A percentile compares a stretch with the other conserved stretches of the same genome.
phyloP scores from a whole-genome alignment of 2,329 filamentous ascomycete genomes.

The Colletotrichum scovillei region DNA sequence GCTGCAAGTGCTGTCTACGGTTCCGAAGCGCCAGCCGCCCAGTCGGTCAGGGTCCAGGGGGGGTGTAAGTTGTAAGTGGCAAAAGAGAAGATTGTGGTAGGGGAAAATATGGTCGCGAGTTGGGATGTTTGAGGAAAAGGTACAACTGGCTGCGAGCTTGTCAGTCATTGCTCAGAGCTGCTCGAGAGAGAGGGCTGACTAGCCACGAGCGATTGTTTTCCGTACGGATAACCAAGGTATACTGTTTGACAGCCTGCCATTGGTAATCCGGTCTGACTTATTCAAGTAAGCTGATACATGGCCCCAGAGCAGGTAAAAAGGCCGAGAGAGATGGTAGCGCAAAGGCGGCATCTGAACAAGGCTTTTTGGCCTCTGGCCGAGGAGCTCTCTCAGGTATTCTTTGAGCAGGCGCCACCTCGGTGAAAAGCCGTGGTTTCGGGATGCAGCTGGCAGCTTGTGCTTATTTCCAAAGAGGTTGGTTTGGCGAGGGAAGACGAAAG shows the following conservation, averaged over 20 bases:
- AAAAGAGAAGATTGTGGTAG: neutral
- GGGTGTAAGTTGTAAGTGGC: slow-evolving; percentile 2
- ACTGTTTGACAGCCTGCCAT: neutral
- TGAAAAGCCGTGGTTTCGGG: slow-evolving; percentile 33
- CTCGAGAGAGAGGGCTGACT: neutral
- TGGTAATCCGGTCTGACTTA: neutral
- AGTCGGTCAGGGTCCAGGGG: slow-evolving; percentile 22
- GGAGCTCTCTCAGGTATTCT: neutral
- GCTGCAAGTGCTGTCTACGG: slow-evolving; percentile 28
- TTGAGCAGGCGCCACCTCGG: slow-evolving; percentile 21
- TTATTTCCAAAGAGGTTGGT: slow-evolving; percentile 25
- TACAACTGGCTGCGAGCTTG: slow-evolving; percentile 6
- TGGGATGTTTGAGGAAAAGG: neutral
- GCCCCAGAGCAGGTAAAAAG: neutral
- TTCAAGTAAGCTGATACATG: slow-evolving; percentile 9
- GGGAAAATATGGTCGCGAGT: neutral
- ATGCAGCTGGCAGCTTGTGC: slow-evolving; percentile 11
- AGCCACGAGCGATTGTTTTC: neutral
- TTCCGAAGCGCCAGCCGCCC: neutral
- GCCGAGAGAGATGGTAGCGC: neutral
- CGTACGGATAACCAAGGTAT: neutral
- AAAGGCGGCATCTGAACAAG: slow-evolving; percentile 9
- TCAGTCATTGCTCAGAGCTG: neutral
- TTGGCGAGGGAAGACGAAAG: slow-evolving; percentile 12
- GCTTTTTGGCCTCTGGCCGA: slow-evolving; percentile 11